Evolutionary conservation across 306 rosid species (phyloP), one percentile per base, ranked within the genome.

Genomic region (Elaeagnus macrophylla): DNA sequence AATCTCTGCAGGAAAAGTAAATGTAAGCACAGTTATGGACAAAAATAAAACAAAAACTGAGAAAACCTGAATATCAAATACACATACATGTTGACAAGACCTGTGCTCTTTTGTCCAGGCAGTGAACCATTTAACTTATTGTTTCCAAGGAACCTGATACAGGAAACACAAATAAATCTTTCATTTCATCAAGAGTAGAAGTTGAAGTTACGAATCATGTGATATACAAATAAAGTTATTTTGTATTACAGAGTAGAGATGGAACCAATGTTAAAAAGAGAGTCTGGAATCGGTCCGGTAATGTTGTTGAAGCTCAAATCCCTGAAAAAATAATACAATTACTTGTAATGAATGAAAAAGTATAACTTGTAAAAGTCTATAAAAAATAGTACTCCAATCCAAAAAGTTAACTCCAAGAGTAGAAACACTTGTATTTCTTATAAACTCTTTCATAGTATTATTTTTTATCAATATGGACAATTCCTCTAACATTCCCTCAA

Each of bases 301-400:
- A 89, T 58, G 57, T 77, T 81, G 69, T 89, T 89, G 88, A 89
- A 89, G 83, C 97, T 89, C 65, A 89, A 70, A 69, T 86, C 97
- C 78, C 97, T 89, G 54, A 15, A 57, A 32, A 42, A 47, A 54
- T 25, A 5, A 25, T 5, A 25, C 32, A 25, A 25, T 25, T 25
- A 25, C 32, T 1, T 2, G 32, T n/a, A n/a, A n/a, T n/a, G n/a
- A n/a, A n/a, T n/a, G n/a, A n/a, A n/a, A n/a, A n/a, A n/a, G n/a
- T n/a, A n/a, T n/a, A n/a, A n/a, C n/a, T n/a, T n/a, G n/a, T n/a
- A n/a, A n/a, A n/a, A n/a, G n/a, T n/a, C n/a, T n/a, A n/a, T n/a
- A n/a, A n/a, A n/a, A n/a, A n/a, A n/a, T n/a, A n/a, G n/a, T n/a
- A n/a, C n/a, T n/a, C n/a, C n/a, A n/a, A n/a, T n/a, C n/a, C n/a